phyloP scores from a whole-genome alignment of 345 rosid genomes.

The Bretschneidera sinensis region DNA sequence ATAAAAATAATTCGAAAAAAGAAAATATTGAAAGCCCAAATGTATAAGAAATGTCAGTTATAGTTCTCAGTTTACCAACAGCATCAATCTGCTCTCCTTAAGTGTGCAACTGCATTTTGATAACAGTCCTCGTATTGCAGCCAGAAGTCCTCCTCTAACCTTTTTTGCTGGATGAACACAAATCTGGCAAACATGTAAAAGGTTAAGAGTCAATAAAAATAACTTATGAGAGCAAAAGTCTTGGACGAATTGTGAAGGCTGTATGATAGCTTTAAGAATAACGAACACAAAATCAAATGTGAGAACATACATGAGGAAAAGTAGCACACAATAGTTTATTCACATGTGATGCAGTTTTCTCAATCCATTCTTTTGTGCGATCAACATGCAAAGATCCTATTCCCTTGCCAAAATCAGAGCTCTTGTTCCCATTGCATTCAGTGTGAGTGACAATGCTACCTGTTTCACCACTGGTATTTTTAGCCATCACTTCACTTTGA shows the following conservation, averaged over 20 bases:
- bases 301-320: slow-evolving; percentile 69
- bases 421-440: slow-evolving; percentile 24
- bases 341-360: slow-evolving; percentile 58
- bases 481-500: slow-evolving; percentile 27
- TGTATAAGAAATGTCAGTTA: not conserved
- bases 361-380: slow-evolving; percentile 80
- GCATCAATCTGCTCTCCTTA: slow-evolving; percentile 62
- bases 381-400: slow-evolving; percentile 58
- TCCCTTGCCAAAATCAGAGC: slow-evolving; percentile 24
- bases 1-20: too few species aligned
- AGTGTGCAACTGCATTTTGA: slow-evolving; percentile 57
- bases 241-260: not conserved
- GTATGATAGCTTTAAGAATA: slow-evolving; percentile 2
- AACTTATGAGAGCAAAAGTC: not conserved
- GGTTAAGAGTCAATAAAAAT: slow-evolving; percentile 7
- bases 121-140: slow-evolving; percentile 64
- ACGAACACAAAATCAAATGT: slow-evolving; percentile 8
- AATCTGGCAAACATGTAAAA: slow-evolving; percentile 44
- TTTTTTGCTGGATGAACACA: slow-evolving; percentile 67
- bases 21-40: not conserved
- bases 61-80: slow-evolving; percentile 54
- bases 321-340: slow-evolving; percentile 61
- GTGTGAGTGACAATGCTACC: slow-evolving; percentile 18
- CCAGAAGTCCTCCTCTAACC: slow-evolving; percentile 65
- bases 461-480: slow-evolving; percentile 28